Evolutionary conservation across 768 basidiomycete species (phyloP).

Genomic region (Termitomyces sp.): DNA sequence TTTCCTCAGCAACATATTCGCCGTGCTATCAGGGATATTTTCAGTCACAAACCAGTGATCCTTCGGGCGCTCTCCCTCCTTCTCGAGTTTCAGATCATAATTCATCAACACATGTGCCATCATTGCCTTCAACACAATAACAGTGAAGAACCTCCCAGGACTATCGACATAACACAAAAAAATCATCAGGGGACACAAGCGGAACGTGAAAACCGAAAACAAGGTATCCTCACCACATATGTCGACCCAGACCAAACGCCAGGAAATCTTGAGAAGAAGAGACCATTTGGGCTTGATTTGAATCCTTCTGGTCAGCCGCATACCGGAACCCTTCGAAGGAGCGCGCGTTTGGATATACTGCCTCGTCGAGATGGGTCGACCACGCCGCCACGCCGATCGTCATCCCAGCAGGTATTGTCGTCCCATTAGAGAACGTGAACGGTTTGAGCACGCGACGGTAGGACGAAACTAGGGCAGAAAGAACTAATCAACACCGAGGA

Average conservation of each 20-base stretch:
- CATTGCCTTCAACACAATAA: slow-evolving; percentile 31
- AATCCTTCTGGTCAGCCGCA: slow-evolving; percentile 19
- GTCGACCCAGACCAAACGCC: slow-evolving; percentile 27
- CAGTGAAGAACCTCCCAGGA: slow-evolving; percentile 38
- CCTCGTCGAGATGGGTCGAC: slow-evolving; percentile 4
- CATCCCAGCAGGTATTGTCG: slow-evolving; percentile 19
- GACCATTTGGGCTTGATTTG: slow-evolving; percentile 24
- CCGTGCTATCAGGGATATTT: slow-evolving; percentile 6
- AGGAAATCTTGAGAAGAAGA: slow-evolving; percentile 22
- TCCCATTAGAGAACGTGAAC: slow-evolving; percentile 21
- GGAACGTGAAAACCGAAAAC: background rate
- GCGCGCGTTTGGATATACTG: slow-evolving; percentile 20
- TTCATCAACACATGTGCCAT: slow-evolving; percentile 28
- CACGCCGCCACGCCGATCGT: slow-evolving; percentile 8
- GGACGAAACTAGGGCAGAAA: slow-evolving; percentile 11
- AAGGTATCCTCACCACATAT: slow-evolving; percentile 13
- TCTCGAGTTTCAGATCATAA: slow-evolving; percentile 29
- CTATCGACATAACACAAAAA: slow-evolving; percentile 7
- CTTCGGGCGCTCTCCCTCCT: slow-evolving; percentile 2
- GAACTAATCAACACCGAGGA: background rate
- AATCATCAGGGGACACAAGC: background rate
- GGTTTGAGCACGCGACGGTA: slow-evolving; percentile 13
- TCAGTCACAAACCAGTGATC: slow-evolving; percentile 7
- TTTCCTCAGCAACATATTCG: slow-evolving; percentile 11
- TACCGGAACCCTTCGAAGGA: slow-evolving; percentile 38